Percentiles rank a stretch among this genome's conserved stretches.
Evolutionary conservation across 345 rosid species (phyloP).

Genomic region (Iberis pinnata): DNA sequence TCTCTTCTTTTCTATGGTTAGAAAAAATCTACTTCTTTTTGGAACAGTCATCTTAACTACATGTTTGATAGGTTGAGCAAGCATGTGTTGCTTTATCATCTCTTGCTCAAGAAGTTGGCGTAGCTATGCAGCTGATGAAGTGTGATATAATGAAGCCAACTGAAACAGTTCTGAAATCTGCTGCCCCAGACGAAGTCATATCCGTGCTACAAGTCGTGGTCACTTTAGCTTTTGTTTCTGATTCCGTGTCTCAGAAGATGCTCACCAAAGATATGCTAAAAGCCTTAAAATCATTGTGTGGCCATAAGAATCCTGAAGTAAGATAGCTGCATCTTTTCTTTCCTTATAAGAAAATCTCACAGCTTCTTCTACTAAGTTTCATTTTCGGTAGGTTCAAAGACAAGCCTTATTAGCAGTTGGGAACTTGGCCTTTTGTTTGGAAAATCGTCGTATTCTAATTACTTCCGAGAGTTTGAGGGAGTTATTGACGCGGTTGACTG

Average conservation of each 20-base stretch:
- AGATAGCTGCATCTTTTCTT: conserved; percentile 22
- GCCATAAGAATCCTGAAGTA: conserved; percentile 76
- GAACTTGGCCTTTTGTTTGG: conserved; percentile 87
- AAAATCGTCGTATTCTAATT: conserved; percentile 81
- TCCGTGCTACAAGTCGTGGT: conserved; percentile 88
- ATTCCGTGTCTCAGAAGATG: conserved; percentile 82
- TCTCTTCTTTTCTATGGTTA: conserved; percentile 16
- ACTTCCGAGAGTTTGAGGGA: conserved; percentile 95
- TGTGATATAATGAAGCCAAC: conserved; percentile 95
- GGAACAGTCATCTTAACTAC: conserved; percentile 26
- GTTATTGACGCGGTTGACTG: conserved; percentile 76
- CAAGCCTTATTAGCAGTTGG: conserved; percentile 85
- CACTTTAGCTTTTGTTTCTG: conserved; percentile 80
- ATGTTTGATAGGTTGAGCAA: conserved; percentile 72
- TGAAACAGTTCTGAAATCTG: conserved; percentile 76
- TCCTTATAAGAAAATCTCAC: conserved; percentile 13
- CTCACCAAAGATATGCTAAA: conserved; percentile 76
- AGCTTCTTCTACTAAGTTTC: conserved; percentile 20
- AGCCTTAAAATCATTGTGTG: conserved; percentile 75
- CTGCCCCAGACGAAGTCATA: conserved; percentile 64
- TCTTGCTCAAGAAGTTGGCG: conserved; percentile 84
- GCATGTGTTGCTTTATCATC: conserved; percentile 92
- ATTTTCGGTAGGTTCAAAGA: conserved; percentile 70
- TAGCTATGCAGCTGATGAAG: conserved; percentile 91
- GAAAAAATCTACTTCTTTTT: conserved; percentile 6